Evolutionary conservation across 2,329 filamentous ascomycete species (phyloP).

Genomic region (Albophoma yamanashiensis): DNA sequence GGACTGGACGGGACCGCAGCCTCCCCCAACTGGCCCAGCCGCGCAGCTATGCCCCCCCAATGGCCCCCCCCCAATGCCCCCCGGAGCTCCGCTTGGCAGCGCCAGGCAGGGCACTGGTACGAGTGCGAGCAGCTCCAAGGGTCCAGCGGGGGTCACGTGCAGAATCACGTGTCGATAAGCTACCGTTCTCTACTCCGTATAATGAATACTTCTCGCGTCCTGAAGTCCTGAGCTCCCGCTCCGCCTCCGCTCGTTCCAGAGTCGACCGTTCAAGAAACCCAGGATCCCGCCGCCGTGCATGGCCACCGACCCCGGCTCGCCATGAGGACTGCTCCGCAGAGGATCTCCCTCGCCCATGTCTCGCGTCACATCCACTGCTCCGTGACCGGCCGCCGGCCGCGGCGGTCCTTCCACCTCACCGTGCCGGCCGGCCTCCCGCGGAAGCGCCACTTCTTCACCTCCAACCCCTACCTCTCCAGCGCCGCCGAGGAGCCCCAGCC

Average conservation of each 20-base stretch:
- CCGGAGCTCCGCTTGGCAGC: too few species aligned
- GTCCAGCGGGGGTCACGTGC: background rate
- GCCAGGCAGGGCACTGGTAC: too few species aligned
- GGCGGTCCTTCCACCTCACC: constrained; percentile 35
- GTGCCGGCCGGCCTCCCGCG: constrained; percentile 33
- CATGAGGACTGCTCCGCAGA: constrained; percentile 22
- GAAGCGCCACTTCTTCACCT: constrained; percentile 55
- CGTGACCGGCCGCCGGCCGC: constrained; percentile 13
- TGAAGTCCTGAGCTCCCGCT: too few species aligned
- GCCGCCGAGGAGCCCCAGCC: constrained; percentile 12
- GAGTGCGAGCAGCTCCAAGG: background rate
- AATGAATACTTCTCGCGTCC: too few species aligned
- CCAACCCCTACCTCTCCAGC: constrained; percentile 42
- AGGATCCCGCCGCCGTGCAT: background rate
- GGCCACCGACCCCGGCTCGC: constrained; percentile 4
- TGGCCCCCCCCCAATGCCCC: too few species aligned
- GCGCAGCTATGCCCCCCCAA: too few species aligned
- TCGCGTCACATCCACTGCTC: constrained; percentile 18
- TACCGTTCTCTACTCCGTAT: too few species aligned
- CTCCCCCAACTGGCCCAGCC: background rate
- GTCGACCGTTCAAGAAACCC: background rate
- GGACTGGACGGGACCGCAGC: background rate
- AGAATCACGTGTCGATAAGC: constrained; percentile 9
- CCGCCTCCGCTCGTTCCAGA: too few species aligned
- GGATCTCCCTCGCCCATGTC: constrained; percentile 19